Base-by-base conservation (phyloP, 352 stramenopile genomes). In the Phytophthora sp. region DNA sequence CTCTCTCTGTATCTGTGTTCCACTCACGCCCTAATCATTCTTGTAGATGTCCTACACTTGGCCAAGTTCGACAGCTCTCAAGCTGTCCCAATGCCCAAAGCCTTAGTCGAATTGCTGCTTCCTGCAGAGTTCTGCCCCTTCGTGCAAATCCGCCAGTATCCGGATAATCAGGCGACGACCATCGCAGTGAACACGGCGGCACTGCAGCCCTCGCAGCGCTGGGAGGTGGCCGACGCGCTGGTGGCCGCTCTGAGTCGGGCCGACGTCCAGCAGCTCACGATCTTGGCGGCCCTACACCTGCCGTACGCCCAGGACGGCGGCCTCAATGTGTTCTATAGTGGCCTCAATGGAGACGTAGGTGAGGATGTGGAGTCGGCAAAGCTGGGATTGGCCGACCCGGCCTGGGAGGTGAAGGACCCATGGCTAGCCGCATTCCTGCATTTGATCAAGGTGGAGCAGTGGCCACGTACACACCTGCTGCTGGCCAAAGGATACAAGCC, bases 401-500 rank as follows among this genome's bases (percentile, higher is more conserved):
- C 58, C 24, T 91, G 83, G 83, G 75, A 82, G 35, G 47, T 90
- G 20, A 89, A 82, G 42, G 72, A 90, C 39, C 51, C 57, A 44
- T 90, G 82, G 50, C 55, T 91, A n/a, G 63, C 64, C 4, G 66
- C 62, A 0, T 53, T 91, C 18, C 61, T 91, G 58, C 80, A 89
- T 31, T 66, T 86, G 21, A 62, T 87, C 31, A 74, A 79, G 47
- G 68, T 87, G 27, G 80, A 90, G 56, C 73, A 82, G 35, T 69
- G 73, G 47, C 74, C 76, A 35, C 39, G 52, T 42, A 81, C 73
- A n/a, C 75, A 88, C 36, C 47, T 90, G 46, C 47, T 91, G 52
- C 59, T 90, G 15, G 69, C 71, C 27, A 91, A 91, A 47, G 83
- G 80, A 35, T 88, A 91, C 74, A 78, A 79, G 13, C 83, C 83